Conservation (phyloP, 164 flowering plant species). For the Magnolia officinalis region DNA sequence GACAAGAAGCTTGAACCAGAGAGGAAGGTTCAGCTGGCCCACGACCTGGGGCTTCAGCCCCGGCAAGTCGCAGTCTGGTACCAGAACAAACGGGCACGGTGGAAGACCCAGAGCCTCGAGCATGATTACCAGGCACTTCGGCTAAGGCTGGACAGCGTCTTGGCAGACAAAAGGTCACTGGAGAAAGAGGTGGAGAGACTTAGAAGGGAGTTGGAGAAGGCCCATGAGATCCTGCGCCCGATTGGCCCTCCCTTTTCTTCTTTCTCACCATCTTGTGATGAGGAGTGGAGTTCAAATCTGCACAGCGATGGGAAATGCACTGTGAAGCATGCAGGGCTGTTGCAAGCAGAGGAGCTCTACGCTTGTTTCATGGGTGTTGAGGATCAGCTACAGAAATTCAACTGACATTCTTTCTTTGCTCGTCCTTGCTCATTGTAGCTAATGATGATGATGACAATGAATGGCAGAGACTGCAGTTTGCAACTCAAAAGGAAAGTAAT, state of each 20-base stretch:
- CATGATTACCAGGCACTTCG: conserved; percentile 65
- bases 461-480: background rate
- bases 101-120: conserved; percentile 91
- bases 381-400: conserved; percentile 9
- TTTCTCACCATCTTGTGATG: conserved; percentile 18
- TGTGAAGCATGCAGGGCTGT: conserved; percentile 18
- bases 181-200: conserved; percentile 38
- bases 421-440: background rate
- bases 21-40: conserved; percentile 77
- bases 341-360: conserved; percentile 28
- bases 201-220: conserved; percentile 29
- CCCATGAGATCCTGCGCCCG: conserved; percentile 23
- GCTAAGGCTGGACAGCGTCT: conserved; percentile 25
- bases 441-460: background rate
- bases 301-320: conserved; percentile 6
- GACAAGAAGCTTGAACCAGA: conserved; percentile 95
- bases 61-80: conserved; percentile 97
- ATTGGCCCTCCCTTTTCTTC: conserved; percentile 8
- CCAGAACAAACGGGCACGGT: conserved; percentile 89
- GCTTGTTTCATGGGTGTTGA: conserved; percentile 28
- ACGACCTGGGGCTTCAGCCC: conserved; percentile 84
- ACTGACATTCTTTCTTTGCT: conserved; percentile 6
- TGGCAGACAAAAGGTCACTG: conserved; percentile 33
- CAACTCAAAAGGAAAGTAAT: background rate
- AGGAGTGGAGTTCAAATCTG: conserved; percentile 20